These are phyloP conservation scores for Cladosporium colombiae DNA, from an alignment of 2,329 filamentous ascomycete genomes.

Conservation along the genomic window DNA sequence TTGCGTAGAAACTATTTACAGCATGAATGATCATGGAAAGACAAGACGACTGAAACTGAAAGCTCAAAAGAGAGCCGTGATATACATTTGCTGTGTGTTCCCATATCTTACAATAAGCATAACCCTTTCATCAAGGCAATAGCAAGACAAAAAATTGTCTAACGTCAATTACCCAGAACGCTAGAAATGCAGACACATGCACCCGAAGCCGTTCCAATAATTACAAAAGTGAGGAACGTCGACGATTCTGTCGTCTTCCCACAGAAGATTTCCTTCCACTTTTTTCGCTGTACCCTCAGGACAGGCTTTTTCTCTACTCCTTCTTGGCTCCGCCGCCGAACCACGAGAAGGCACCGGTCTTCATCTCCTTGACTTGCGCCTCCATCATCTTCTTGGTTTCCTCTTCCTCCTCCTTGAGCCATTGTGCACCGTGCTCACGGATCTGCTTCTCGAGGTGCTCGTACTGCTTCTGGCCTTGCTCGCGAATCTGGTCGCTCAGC, in stretches of 20 bases:
- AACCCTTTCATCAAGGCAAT: background rate
- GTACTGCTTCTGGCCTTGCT: slow-evolving; percentile 88
- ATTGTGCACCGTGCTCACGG: slow-evolving; percentile 88
- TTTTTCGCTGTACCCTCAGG: background rate
- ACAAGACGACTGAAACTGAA: background rate
- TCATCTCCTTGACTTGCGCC: slow-evolving; percentile 91
- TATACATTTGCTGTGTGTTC: slow-evolving; percentile 15
- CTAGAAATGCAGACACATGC: slow-evolving; percentile 14
- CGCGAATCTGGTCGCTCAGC: slow-evolving; percentile 90
- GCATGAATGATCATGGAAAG: background rate
- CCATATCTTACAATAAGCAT: slow-evolving; percentile 12
- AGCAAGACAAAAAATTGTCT: slow-evolving; percentile 1
- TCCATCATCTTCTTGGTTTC: slow-evolving; percentile 87
- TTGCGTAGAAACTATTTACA: background rate
- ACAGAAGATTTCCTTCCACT: background rate
- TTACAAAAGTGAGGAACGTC: slow-evolving; percentile 12
- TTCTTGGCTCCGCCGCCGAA: slow-evolving; percentile 44
- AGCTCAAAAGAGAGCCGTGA: slow-evolving; percentile 4
- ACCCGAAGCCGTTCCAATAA: slow-evolving; percentile 3
- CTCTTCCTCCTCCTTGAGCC: slow-evolving; percentile 89
- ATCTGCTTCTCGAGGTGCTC: slow-evolving; percentile 88
- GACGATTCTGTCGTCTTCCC: background rate
- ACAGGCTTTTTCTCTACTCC: slow-evolving; percentile 17
- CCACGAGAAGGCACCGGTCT: slow-evolving; percentile 67
- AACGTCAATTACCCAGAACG: slow-evolving; percentile 2